phyloP scores from a whole-genome alignment of 495 filamentous ascomycete species.

The Tuber brumale region DNA sequence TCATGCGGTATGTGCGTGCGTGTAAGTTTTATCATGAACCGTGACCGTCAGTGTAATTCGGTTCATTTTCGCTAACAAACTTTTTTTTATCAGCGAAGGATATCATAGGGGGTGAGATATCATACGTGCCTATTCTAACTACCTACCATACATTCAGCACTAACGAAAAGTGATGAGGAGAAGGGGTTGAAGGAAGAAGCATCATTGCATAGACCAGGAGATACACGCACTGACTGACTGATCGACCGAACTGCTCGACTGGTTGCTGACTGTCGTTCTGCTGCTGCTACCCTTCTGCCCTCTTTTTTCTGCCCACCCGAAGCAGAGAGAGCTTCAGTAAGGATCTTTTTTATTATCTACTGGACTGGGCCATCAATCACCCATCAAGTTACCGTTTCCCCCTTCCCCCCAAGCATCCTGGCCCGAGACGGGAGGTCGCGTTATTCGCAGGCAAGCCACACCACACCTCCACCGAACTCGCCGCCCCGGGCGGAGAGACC shows the following conservation, averaged over 20 bases:
- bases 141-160: background rate
- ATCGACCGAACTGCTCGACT: background rate
- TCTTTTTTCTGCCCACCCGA: conserved; percentile 4
- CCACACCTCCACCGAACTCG: conserved; percentile 16
- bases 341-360: background rate
- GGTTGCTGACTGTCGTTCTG: background rate
- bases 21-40: conserved; percentile 4
- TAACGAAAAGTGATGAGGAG: background rate
- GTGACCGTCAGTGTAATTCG: background rate
- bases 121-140: background rate
- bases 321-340: background rate
- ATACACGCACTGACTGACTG: background rate
- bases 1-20: background rate
- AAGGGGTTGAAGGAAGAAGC: background rate
- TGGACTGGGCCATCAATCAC: background rate
- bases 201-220: background rate
- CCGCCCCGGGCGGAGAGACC: background rate
- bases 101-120: background rate
- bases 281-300: background rate
- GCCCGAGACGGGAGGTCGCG: conserved; percentile 35
- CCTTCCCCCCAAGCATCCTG: conserved; percentile 17
- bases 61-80: background rate
- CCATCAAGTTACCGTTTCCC: background rate
- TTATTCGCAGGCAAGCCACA: conserved; percentile 38
- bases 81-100: background rate